phyloP scores from a whole-genome alignment of 1,139 yeast genomes.

The Blastobotrys aristatus region DNA sequence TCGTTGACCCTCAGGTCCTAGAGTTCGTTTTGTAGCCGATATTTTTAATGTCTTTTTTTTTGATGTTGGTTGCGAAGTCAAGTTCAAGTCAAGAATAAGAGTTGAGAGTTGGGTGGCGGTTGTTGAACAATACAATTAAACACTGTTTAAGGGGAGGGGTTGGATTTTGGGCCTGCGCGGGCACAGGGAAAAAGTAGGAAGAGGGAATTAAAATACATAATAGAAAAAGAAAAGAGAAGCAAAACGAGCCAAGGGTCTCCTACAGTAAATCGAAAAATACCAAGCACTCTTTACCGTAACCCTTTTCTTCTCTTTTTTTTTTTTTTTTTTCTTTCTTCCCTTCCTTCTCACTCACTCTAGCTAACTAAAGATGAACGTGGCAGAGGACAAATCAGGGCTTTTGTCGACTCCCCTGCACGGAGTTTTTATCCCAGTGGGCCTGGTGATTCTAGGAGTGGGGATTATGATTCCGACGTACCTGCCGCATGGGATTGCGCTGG shows the following conservation, averaged over 20 bases:
- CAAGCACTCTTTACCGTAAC: too few species aligned
- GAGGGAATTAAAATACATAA: too few species aligned
- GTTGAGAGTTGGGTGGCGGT: neutral
- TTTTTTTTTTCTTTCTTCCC: too few species aligned
- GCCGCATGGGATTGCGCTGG: conserved; percentile 25
- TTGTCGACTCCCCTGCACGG: conserved; percentile 32
- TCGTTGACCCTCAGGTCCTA: neutral
- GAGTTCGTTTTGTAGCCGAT: conserved; percentile 1
- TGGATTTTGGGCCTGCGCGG: too few species aligned
- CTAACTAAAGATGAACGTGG: neutral
- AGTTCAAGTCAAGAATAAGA: neutral
- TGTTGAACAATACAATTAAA: too few species aligned
- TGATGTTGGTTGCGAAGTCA: neutral
- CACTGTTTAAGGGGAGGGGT: too few species aligned
- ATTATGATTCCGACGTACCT: conserved; percentile 28
- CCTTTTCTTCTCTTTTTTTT: too few species aligned
- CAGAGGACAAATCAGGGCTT: conserved; percentile 1
- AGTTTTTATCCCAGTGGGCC: conserved; percentile 32
- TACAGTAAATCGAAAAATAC: too few species aligned
- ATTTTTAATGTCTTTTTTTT: neutral
- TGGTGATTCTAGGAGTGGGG: conserved; percentile 31
- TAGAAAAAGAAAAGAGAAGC: too few species aligned
- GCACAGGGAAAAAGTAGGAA: too few species aligned
- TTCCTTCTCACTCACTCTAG: too few species aligned
- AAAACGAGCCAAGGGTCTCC: too few species aligned